phyloP scores from a whole-genome alignment of 495 filamentous ascomycete species.

The Aspergillus kassunensis region DNA sequence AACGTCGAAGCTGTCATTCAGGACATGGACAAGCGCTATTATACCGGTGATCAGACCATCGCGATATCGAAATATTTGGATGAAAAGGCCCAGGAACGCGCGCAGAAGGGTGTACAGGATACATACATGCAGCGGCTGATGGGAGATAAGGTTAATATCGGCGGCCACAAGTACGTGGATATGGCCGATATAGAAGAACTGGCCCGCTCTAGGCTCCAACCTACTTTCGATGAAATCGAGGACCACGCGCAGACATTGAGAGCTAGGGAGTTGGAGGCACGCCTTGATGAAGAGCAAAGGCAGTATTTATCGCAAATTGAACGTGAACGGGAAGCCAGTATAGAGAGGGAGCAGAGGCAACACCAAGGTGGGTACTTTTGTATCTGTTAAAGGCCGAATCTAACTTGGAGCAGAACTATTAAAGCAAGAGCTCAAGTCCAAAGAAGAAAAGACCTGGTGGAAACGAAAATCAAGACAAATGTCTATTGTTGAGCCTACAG shows the following conservation, averaged over 20 bases:
- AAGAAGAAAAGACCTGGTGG: constrained; percentile 29
- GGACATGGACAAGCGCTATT: constrained; percentile 75
- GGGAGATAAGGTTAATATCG: constrained; percentile 70
- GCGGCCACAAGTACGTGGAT: constrained; percentile 75
- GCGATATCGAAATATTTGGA: constrained; percentile 74
- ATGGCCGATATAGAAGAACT: constrained; percentile 75
- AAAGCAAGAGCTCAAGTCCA: constrained; percentile 24
- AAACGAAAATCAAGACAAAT: constrained; percentile 27
- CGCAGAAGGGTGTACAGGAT: constrained; percentile 58
- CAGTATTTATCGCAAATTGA: constrained; percentile 41
- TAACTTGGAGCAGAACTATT: constrained; percentile 43
- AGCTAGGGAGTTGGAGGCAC: constrained; percentile 54
- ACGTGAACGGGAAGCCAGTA: constrained; percentile 53
- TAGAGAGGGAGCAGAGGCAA: constrained; percentile 47
- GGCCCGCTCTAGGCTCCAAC: constrained; percentile 75
- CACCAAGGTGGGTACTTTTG: constrained; percentile 41
- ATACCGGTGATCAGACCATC: constrained; percentile 68
- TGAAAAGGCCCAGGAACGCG: constrained; percentile 62
- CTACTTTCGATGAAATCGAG: constrained; percentile 85
- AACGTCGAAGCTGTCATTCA: constrained; percentile 77
- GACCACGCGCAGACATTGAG: constrained; percentile 66
- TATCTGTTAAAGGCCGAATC: not conserved
- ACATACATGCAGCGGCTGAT: constrained; percentile 53
- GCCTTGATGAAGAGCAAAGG: constrained; percentile 50
- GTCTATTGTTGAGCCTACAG: constrained; percentile 14